phyloP scores from a whole-genome alignment of 2,329 filamentous ascomycete genomes.

The Apiospora hydei region DNA sequence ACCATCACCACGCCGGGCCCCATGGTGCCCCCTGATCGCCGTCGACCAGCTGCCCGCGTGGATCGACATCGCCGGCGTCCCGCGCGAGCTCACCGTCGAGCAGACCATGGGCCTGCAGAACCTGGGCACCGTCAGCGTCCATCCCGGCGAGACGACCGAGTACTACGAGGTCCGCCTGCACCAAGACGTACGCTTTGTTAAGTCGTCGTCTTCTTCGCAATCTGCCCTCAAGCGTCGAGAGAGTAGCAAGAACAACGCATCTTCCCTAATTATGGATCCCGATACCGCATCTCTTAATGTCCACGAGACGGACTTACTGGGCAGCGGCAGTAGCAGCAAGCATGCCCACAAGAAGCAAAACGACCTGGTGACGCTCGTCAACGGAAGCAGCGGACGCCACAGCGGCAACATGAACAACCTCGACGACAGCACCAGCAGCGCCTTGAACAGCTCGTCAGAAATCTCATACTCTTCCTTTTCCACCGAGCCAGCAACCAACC shows the following conservation, averaged over 20 bases:
- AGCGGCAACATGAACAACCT: neutral
- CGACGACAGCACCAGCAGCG: neutral
- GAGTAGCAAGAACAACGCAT: neutral
- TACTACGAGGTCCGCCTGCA: constrained; percentile 39
- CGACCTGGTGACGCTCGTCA: neutral
- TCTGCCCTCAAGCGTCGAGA: neutral
- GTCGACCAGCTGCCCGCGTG: constrained; percentile 58
- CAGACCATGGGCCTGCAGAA: constrained; percentile 49
- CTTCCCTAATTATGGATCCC: neutral
- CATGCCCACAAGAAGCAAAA: neutral
- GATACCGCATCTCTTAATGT: neutral
- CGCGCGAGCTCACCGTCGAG: constrained; percentile 48
- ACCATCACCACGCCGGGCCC: constrained; percentile 38
- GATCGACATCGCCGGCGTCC: constrained; percentile 52
- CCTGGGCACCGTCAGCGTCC: constrained; percentile 42
- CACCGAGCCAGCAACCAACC: neutral
- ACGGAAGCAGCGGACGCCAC: neutral
- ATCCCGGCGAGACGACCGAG: constrained; percentile 31
- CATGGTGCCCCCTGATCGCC: constrained; percentile 62
- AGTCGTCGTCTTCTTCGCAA: neutral
- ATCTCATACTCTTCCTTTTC: neutral
- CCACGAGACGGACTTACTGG: neutral
- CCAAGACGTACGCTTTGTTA: constrained; percentile 20
- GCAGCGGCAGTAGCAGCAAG: neutral
- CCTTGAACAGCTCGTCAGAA: neutral